Percentiles rank a stretch among this genome's conserved stretches.
These are phyloP conservation scores for Lithospermum erythrorhizon DNA, from an alignment of 257 asterid genomes.

Conservation along the genomic window DNA sequence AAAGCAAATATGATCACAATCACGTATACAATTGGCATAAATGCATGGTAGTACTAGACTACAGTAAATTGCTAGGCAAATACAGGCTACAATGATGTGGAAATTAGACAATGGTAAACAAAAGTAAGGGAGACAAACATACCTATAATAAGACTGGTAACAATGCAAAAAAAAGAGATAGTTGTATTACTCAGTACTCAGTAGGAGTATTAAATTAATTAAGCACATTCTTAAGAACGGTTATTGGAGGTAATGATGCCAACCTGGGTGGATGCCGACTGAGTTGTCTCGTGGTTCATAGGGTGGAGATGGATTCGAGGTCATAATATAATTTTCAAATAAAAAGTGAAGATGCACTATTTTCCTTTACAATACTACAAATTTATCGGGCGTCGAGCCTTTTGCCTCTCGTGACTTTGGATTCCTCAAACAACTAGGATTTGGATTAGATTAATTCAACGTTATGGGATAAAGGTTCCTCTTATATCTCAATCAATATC, in stretches of 20 bases:
- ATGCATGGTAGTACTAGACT: no score
- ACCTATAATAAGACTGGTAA: not conserved
- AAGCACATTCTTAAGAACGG: conserved; percentile 10
- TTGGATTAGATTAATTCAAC: no score
- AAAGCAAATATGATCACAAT: no score
- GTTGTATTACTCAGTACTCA: no score
- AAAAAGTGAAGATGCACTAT: no score
- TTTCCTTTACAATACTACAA: not conserved
- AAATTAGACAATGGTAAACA: no score
- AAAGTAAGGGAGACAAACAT: conserved; percentile 27
- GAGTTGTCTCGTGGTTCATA: conserved; percentile 22
- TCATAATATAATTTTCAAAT: not conserved
- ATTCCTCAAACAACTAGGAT: conserved; percentile 1
- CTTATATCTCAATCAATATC: no score
- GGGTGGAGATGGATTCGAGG: conserved; percentile 13
- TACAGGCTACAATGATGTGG: no score
- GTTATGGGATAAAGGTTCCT: no score
- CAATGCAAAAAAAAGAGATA: not conserved
- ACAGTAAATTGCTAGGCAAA: no score
- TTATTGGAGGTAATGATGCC: conserved; percentile 15
- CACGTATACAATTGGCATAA: no score
- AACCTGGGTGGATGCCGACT: conserved; percentile 26
- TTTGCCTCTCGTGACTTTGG: conserved; percentile 18
- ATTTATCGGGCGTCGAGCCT: conserved; percentile 23
- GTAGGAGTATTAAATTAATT: not conserved